A percentile compares a stretch with the other conserved stretches of the same genome.
These are phyloP conservation scores for Kappamyces sp. DNA, from an alignment of 192 early-diverging fungal species.

Conservation along the genomic window DNA sequence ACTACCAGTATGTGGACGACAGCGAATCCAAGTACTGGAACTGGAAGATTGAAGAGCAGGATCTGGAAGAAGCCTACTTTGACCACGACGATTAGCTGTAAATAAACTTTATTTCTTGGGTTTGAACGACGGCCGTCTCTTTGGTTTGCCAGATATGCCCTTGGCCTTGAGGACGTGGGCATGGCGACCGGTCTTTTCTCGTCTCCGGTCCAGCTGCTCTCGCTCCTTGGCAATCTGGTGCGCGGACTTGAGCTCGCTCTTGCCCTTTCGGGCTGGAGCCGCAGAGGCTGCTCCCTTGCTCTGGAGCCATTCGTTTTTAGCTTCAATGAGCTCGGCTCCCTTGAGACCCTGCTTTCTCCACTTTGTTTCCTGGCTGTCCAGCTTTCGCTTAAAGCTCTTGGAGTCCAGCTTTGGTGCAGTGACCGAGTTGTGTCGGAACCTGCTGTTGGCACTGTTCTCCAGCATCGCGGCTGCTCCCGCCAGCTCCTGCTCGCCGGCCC, in stretches of 20 bases:
- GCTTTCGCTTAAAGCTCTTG: constrained; percentile 30
- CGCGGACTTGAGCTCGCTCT: constrained; percentile 73
- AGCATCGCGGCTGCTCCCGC: constrained; percentile 39
- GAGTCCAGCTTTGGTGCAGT: constrained; percentile 61
- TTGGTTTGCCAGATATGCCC: no score
- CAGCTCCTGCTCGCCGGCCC: constrained; percentile 82
- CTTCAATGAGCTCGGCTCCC: constrained; percentile 30
- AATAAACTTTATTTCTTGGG: no score
- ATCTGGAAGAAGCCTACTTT: no score
- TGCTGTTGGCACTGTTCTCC: constrained; percentile 18
- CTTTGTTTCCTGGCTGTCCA: constrained; percentile 17
- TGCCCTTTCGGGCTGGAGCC: constrained; percentile 24
- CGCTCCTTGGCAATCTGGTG: constrained; percentile 77
- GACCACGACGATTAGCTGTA: no score
- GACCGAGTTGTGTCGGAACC: constrained; percentile 74
- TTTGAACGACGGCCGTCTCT: no score
- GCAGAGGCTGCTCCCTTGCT: constrained; percentile 30
- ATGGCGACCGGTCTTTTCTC: constrained; percentile 70
- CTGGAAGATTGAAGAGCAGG: no score
- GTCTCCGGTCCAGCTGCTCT: constrained; percentile 60
- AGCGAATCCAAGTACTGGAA: no score
- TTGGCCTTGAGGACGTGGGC: no score
- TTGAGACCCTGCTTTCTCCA: constrained; percentile 26
- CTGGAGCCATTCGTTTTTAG: constrained; percentile 12
- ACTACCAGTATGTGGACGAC: no score